Evolutionary conservation across 352 stramenopile species (phyloP).

Genomic region (Phytophthora rubi): DNA sequence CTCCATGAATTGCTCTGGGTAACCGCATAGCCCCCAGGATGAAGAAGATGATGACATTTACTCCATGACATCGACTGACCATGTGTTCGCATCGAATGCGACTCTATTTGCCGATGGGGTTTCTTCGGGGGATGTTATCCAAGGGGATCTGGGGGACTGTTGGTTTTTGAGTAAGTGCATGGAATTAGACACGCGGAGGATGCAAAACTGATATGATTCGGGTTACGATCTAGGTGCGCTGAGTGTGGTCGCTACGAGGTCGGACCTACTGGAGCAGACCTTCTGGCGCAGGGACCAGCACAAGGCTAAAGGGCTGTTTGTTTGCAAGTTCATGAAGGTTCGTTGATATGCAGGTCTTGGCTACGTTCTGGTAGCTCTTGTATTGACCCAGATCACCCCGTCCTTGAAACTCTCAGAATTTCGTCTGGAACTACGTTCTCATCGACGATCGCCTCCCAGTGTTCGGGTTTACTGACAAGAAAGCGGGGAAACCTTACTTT

Average conservation of each 20-base stretch:
- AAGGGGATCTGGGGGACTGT: slow-evolving; percentile 92
- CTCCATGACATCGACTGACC: slow-evolving; percentile 28
- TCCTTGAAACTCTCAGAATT: slow-evolving; percentile 61
- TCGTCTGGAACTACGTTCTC: slow-evolving; percentile 92
- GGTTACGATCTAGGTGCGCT: slow-evolving; percentile 66
- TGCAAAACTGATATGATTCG: background rate
- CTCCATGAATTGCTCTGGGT: background rate
- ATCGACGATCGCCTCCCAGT: slow-evolving; percentile 90
- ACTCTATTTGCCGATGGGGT: slow-evolving; percentile 79
- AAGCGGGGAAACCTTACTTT: slow-evolving; percentile 84
- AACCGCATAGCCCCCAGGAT: slow-evolving; percentile 17
- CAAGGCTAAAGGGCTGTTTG: slow-evolving; percentile 82
- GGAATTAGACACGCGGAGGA: background rate
- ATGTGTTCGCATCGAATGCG: slow-evolving; percentile 66
- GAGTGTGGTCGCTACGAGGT: slow-evolving; percentile 85
- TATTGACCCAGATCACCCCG: background rate
- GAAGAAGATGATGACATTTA: slow-evolving; percentile 30
- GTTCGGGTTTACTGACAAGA: slow-evolving; percentile 84
- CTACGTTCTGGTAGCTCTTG: background rate
- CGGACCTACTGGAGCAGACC: slow-evolving; percentile 77
- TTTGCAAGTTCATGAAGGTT: slow-evolving; percentile 94
- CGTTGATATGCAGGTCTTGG: background rate
- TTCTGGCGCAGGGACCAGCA: slow-evolving; percentile 81
- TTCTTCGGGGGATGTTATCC: slow-evolving; percentile 86
- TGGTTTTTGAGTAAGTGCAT: slow-evolving; percentile 89